These are phyloP conservation scores for Leishmania lainsoni DNA, from an alignment of 208 protist genomes.

Conservation along the genomic window DNA sequence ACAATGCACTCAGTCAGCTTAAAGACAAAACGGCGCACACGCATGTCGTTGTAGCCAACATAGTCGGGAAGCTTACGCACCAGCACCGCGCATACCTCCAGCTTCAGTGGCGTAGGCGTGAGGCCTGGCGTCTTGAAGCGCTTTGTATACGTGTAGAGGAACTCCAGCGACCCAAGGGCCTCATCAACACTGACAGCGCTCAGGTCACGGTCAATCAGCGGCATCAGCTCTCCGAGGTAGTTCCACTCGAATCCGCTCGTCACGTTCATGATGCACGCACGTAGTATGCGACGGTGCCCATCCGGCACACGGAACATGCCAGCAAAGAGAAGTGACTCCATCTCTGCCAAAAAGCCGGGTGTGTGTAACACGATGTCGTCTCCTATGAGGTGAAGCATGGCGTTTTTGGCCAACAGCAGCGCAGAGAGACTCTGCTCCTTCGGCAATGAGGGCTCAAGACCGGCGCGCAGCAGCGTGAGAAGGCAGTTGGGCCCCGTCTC, in stretches of 20 bases:
- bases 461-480: slow-evolving; percentile 61
- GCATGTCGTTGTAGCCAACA: slow-evolving; percentile 68
- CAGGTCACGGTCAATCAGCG: slow-evolving; percentile 41
- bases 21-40: slow-evolving; percentile 68
- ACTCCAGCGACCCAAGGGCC: slow-evolving; percentile 29
- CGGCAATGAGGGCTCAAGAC: slow-evolving; percentile 47
- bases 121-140: slow-evolving; percentile 69
- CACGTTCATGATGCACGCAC: slow-evolving; percentile 60
- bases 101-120: slow-evolving; percentile 47
- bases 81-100: slow-evolving; percentile 47
- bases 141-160: slow-evolving; percentile 73
- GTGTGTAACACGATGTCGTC: slow-evolving; percentile 41
- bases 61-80: slow-evolving; percentile 59
- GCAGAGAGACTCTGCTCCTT: slow-evolving; percentile 74
- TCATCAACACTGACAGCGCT: slow-evolving; percentile 15
- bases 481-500: slow-evolving; percentile 49
- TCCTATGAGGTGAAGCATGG: slow-evolving; percentile 58
- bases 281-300: slow-evolving; percentile 70
- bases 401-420: slow-evolving; percentile 88
- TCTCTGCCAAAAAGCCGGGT: slow-evolving; percentile 49
- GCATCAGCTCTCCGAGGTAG: slow-evolving; percentile 76
- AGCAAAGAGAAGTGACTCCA: slow-evolving; percentile 68
- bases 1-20: slow-evolving; percentile 84
- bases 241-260: slow-evolving; percentile 82
- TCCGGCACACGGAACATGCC: slow-evolving; percentile 58